Base-by-base conservation (phyloP, 495 filamentous ascomycete genomes). In the Cairneyella variabilis region DNA sequence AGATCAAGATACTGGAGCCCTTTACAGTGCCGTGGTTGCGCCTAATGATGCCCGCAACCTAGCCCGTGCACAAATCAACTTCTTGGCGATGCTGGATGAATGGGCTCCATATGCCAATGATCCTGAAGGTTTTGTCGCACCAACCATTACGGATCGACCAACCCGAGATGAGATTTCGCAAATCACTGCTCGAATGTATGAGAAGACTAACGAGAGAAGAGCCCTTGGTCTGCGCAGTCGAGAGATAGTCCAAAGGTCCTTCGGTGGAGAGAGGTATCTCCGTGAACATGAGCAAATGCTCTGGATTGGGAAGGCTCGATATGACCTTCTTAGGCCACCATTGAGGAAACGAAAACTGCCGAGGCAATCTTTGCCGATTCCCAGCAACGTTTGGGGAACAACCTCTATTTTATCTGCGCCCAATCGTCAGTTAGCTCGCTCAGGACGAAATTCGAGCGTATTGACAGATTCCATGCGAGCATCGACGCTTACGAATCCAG, bases 171-270 rank as follows among this genome's bases (percentile, higher is more conserved):
- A 85, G 2, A 81, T 85, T 0, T 63, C 69, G 18, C 59, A 57
- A 23, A 79, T 85, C 56, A 78, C 75, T 1, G 67, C 70, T 39
- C 71, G 83, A 18, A 86, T 86, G 82, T 81, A 84, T 51, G 76
- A 76, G 20, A 84, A 85, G 69, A 76, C 64, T 5, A 70, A 78
- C 14, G 73, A 82, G 43, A 72, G 83, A 23, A 73, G 77, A 45
- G 72, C 74, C 34, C 70, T 86, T 11, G 83, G 83, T 30, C 79
- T 86, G 81, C 73, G 75, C 60, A 78, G 76, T 0, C 69, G 83
- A 17, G 66, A 73, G 25, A 83, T 83, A 52, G 82, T 85, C 3
- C 76, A 82, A 45, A 78, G 78, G 48, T 77, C 73, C 11, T 85
- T 86, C 65, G 76, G 75, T 26, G 77, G 77, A 3, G 78, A 83